Conservation (phyloP, 2,329 filamentous ascomycete genomes). For the Stagonosporopsis rhizophila region DNA sequence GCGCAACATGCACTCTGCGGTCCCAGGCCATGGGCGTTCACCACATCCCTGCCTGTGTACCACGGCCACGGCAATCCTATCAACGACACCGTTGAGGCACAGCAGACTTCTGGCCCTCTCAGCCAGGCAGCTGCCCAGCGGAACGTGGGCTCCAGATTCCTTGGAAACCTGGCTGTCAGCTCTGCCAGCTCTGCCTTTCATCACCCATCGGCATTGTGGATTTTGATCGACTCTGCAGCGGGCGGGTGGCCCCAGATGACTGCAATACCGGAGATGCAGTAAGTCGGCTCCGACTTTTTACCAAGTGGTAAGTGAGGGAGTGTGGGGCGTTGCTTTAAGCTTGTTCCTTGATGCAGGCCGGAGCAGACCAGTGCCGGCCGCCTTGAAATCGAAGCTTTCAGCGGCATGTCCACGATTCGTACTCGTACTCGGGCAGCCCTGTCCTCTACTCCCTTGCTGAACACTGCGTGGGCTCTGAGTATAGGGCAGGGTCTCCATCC, state of each 20-base stretch:
- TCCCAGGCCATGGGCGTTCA: slow-evolving; percentile 28
- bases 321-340: slow-evolving; percentile 25
- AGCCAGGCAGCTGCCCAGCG: slow-evolving; percentile 2
- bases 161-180: neutral
- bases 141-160: neutral
- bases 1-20: slow-evolving; percentile 30
- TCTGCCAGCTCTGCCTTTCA: neutral
- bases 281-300: slow-evolving; percentile 19
- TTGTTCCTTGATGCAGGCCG: slow-evolving; percentile 19
- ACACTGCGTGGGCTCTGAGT: slow-evolving; percentile 32
- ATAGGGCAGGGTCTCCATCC: slow-evolving; percentile 39
- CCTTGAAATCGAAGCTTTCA: slow-evolving; percentile 14
- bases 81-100: slow-evolving; percentile 15
- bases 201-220: slow-evolving; percentile 9
- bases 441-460: slow-evolving; percentile 27
- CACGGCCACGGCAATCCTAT: slow-evolving; percentile 24
- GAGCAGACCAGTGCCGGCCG: slow-evolving; percentile 23
- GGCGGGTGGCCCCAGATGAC: slow-evolving; percentile 27
- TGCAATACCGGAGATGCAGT: slow-evolving; percentile 29
- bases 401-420: slow-evolving; percentile 4
- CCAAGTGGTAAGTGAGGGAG: slow-evolving; percentile 24
- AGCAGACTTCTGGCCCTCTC: neutral
- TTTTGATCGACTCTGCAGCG: slow-evolving; percentile 46
- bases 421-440: slow-evolving; percentile 5
- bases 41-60: slow-evolving; percentile 29